A percentile compares a stretch with the other conserved stretches of the same genome.
phyloP scores from a whole-genome alignment of 352 stramenopile genomes.

The Peronospora belbahrii region DNA sequence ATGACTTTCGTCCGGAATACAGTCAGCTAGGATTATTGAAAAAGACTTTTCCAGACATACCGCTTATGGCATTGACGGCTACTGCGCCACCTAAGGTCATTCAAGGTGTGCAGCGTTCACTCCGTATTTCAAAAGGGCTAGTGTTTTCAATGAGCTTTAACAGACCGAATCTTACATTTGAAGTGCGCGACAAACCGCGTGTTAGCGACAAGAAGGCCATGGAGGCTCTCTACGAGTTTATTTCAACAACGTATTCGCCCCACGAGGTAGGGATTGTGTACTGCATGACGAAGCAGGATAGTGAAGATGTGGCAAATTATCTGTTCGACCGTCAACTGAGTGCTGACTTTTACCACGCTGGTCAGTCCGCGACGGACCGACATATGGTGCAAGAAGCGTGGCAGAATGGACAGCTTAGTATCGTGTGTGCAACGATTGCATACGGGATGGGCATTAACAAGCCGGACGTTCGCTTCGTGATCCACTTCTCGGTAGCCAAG shows the following conservation, averaged over 20 bases:
- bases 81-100: slow-evolving; percentile 85
- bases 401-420: slow-evolving; percentile 69
- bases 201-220: slow-evolving; percentile 40
- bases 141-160: slow-evolving; percentile 93
- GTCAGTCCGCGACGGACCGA: slow-evolving; percentile 63
- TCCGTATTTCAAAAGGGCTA: slow-evolving; percentile 58
- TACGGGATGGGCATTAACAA: slow-evolving; percentile 97
- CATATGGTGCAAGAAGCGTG: slow-evolving; percentile 75
- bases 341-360: slow-evolving; percentile 90
- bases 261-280: slow-evolving; percentile 89
- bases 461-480: slow-evolving; percentile 88
- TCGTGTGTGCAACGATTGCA: slow-evolving; percentile 93
- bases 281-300: slow-evolving; percentile 91
- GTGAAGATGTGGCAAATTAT: slow-evolving; percentile 86
- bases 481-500: slow-evolving; percentile 89
- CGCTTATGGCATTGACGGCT: slow-evolving; percentile 90
- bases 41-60: slow-evolving; percentile 84
- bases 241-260: slow-evolving; percentile 37
- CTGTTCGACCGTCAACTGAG: slow-evolving; percentile 82
- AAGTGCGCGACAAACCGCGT: slow-evolving; percentile 66
- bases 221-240: slow-evolving; percentile 42
- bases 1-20: slow-evolving; percentile 90
- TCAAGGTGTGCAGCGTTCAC: slow-evolving; percentile 60
- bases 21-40: slow-evolving; percentile 89
- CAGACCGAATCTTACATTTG: slow-evolving; percentile 90